Percentiles rank a stretch among this genome's conserved stretches.
Evolutionary conservation across 2,329 filamentous ascomycete species (phyloP).

Genomic region (Falciphora oryzae): DNA sequence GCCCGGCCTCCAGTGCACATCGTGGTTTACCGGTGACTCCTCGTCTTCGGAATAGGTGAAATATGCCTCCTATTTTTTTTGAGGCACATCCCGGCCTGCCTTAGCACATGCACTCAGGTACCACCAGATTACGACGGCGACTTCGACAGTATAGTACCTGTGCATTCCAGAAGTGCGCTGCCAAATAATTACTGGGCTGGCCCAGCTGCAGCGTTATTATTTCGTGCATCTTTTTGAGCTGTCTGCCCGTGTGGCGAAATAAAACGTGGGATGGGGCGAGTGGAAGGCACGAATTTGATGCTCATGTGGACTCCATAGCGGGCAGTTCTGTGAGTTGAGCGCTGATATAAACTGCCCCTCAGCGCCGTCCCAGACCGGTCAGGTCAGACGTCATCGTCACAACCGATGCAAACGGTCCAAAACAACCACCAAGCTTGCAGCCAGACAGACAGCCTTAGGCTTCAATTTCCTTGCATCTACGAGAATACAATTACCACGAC

Average conservation of each 20-base stretch:
- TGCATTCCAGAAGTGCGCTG: slow-evolving; percentile 96
- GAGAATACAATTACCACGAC: background rate
- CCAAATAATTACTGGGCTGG: slow-evolving; percentile 86
- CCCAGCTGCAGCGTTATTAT: slow-evolving; percentile 92
- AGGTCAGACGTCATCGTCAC: background rate
- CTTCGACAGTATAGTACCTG: slow-evolving; percentile 49
- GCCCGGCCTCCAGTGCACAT: slow-evolving; percentile 83
- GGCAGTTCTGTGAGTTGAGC: background rate
- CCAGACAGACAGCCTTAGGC: background rate
- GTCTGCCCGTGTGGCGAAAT: background rate
- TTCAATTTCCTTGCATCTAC: background rate
- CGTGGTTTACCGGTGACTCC: slow-evolving; percentile 67
- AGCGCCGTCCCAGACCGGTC: background rate
- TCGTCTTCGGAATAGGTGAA: slow-evolving; percentile 76
- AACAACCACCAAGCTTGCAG: background rate
- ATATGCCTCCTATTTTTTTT: slow-evolving; percentile 74
- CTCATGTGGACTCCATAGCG: background rate
- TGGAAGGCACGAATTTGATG: background rate
- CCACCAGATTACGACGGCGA: background rate
- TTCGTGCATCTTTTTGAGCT: slow-evolving; percentile 68
- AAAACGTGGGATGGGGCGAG: too few relatives aligned
- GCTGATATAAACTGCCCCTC: background rate
- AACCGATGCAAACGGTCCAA: background rate
- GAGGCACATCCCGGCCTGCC: background rate
- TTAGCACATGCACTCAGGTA: background rate